Percentiles rank a stretch among this genome's conserved stretches.
Evolutionary conservation across 495 filamentous ascomycete species (phyloP).

Genomic region (Haplographium delicatum): DNA sequence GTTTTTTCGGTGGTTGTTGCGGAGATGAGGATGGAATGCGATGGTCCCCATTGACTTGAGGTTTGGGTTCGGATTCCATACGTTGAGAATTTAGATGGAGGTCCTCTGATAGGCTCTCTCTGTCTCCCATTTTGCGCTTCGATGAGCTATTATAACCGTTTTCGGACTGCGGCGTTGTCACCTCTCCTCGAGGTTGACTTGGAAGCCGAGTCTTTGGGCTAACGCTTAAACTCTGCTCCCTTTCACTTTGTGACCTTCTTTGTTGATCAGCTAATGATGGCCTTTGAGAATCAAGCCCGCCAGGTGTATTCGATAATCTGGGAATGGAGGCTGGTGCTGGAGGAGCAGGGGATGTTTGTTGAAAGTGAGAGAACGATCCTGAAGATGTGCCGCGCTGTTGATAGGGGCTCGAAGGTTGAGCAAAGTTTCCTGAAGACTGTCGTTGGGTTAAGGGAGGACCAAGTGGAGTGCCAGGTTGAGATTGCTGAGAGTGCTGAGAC

Average conservation of each 20-base stretch:
- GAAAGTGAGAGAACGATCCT: conserved; percentile 28
- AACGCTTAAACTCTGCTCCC: conserved; percentile 56
- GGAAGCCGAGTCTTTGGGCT: conserved; percentile 52
- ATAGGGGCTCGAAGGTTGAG: conserved; percentile 49
- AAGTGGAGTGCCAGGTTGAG: conserved; percentile 52
- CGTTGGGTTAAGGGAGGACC: conserved; percentile 43
- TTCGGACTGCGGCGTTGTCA: conserved; percentile 13
- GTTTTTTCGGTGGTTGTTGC: conserved; percentile 31
- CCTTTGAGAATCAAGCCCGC: conserved; percentile 25
- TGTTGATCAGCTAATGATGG: conserved; percentile 27
- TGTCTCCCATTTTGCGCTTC: conserved; percentile 51
- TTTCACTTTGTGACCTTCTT: conserved; percentile 44
- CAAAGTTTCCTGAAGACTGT: conserved; percentile 34
- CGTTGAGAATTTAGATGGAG: too few relatives aligned
- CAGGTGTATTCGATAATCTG: conserved; percentile 39
- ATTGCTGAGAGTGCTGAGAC: conserved; percentile 44
- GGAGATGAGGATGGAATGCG: conserved; percentile 26
- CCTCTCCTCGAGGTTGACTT: conserved; percentile 17
- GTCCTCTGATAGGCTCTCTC: conserved; percentile 42
- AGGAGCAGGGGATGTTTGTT: conserved; percentile 37
- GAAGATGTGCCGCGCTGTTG: conserved; percentile 36
- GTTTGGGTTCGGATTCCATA: conserved; percentile 29
- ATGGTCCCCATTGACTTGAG: conserved; percentile 33
- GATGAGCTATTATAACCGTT: conserved; percentile 31
- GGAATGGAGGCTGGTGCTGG: conserved; percentile 17